Conservation (phyloP, 345 rosid species). For the Durio zibethinus region DNA sequence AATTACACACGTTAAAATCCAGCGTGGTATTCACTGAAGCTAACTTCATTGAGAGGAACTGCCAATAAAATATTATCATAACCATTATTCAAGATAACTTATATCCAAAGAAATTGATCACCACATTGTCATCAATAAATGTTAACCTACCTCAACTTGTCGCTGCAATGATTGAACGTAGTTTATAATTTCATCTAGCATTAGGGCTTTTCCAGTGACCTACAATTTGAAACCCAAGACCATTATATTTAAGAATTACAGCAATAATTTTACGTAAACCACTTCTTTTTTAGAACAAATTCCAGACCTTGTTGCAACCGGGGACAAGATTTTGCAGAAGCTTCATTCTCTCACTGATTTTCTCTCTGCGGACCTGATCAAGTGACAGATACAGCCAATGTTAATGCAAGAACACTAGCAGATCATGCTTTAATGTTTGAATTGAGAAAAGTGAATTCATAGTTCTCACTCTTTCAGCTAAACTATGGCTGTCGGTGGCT, state of each 20-base stretch:
- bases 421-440: not conserved
- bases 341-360: constrained; percentile 95
- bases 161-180: constrained; percentile 89
- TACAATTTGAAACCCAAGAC: constrained; percentile 16
- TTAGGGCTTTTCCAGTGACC: constrained; percentile 86
- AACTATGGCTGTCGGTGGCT: constrained; percentile 96
- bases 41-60: constrained; percentile 96
- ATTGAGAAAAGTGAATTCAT: not conserved
- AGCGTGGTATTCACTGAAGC: constrained; percentile 79
- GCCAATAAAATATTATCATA: constrained; percentile 21
- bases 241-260: not conserved
- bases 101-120: constrained; percentile 17
- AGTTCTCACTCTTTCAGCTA: constrained; percentile 84
- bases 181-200: constrained; percentile 91
- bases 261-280: not conserved
- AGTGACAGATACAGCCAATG: not conserved
- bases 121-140: constrained; percentile 15
- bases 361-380: constrained; percentile 80
- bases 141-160: constrained; percentile 78
- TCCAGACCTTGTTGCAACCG: constrained; percentile 81
- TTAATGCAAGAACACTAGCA: constrained; percentile 1
- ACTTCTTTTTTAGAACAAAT: not conserved
- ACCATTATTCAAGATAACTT: constrained; percentile 20
- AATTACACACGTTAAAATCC: constrained; percentile 55
- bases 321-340: constrained; percentile 97